phyloP scores from a whole-genome alignment of 2,329 filamentous ascomycete species.

The Arthrobotrys sphaeroides region DNA sequence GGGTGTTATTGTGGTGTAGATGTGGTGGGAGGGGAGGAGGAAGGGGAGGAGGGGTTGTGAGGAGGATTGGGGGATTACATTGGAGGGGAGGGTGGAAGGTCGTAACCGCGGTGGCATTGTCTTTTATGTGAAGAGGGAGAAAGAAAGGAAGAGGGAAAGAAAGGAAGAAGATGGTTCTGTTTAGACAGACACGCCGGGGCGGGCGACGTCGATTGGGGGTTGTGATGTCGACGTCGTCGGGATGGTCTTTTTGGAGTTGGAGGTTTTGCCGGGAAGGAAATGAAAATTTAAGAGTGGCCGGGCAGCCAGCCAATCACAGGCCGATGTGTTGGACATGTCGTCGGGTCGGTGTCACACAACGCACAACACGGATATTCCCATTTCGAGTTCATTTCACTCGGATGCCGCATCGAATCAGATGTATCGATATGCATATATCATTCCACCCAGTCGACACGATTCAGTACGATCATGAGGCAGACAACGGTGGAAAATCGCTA shows the following conservation, averaged over 20 bases:
- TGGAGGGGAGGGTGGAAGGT: slow-evolving; percentile 44
- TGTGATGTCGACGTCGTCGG: slow-evolving; percentile 36
- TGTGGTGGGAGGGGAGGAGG: slow-evolving; percentile 35
- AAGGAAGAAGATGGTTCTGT: neutral
- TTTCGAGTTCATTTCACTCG: neutral
- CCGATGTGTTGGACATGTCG: slow-evolving; percentile 33
- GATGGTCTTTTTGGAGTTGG: neutral
- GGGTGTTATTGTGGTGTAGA: slow-evolving; percentile 20
- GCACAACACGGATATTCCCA: no score
- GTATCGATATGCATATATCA: no score
- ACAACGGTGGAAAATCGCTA: neutral
- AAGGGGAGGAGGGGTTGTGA: slow-evolving; percentile 28
- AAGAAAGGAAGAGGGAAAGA: no score
- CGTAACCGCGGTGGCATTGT: slow-evolving; percentile 56
- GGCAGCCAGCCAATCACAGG: slow-evolving; percentile 22
- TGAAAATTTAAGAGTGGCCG: slow-evolving; percentile 42
- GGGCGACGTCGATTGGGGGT: slow-evolving; percentile 12
- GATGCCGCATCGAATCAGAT: no score
- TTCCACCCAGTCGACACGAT: no score
- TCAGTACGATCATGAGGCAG: no score
- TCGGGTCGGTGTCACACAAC: slow-evolving; percentile 28
- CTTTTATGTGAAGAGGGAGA: neutral
- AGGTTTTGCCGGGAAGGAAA: neutral
- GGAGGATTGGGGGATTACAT: slow-evolving; percentile 46
- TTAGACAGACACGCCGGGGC: neutral